phyloP scores from a whole-genome alignment of 495 filamentous ascomycete genomes.

The Penicillium alfredii region DNA sequence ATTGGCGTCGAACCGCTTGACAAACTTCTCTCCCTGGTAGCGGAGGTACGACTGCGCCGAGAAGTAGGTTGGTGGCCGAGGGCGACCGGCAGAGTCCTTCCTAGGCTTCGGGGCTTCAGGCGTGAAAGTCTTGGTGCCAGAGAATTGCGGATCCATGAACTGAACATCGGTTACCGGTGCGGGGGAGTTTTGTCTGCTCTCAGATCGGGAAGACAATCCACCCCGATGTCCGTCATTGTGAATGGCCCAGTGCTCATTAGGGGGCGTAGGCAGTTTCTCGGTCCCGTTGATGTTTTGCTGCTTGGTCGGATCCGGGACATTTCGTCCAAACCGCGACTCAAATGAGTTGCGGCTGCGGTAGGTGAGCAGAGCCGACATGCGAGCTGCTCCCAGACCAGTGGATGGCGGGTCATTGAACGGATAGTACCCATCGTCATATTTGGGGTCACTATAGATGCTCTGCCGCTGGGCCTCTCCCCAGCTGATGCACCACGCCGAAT shows the following conservation, averaged over 20 bases:
- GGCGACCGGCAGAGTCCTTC: constrained; percentile 24
- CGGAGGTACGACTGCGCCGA: constrained; percentile 96
- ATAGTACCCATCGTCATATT: constrained; percentile 97
- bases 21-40: constrained; percentile 97
- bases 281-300: constrained; percentile 70
- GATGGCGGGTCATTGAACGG: constrained; percentile 73
- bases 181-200: constrained; percentile 34
- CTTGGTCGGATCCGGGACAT: constrained; percentile 77
- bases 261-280: constrained; percentile 55
- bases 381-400: constrained; percentile 84
- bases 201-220: constrained; percentile 31
- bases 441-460: constrained; percentile 96
- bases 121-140: constrained; percentile 54
- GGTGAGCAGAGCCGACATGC: constrained; percentile 93
- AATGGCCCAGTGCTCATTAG: constrained; percentile 83
- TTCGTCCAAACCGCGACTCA: constrained; percentile 88
- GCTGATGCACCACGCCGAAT: constrained; percentile 98
- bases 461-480: constrained; percentile 98
- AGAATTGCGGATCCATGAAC: constrained; percentile 72
- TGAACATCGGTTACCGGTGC: constrained; percentile 28
- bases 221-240: constrained; percentile 91
- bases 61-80: constrained; percentile 76
- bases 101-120: constrained; percentile 14
- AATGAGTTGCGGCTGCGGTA: constrained; percentile 97
- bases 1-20: constrained; percentile 93